Conservation (phyloP, 23 red algal species). For the Cyanidium caldarium region DNA sequence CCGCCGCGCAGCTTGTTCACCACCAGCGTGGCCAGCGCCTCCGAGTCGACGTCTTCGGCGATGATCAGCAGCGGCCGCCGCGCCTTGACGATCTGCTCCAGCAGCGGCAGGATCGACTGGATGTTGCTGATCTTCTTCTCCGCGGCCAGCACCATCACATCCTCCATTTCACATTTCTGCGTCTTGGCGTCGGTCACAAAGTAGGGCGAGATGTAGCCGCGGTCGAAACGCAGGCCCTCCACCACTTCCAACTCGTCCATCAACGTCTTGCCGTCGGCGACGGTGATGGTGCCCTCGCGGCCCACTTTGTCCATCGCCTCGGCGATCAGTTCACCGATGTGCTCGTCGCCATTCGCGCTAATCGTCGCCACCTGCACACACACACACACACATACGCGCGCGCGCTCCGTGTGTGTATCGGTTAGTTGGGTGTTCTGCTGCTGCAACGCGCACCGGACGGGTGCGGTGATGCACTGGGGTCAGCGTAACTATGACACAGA, state of each 20-base stretch:
- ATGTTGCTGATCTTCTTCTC: constrained; percentile 90
- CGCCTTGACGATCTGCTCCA: constrained; percentile 73
- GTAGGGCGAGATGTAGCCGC: constrained; percentile 91
- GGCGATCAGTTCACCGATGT: constrained; percentile 66
- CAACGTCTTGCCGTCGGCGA: constrained; percentile 89
- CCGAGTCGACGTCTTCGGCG: constrained; percentile 97
- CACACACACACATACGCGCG: not conserved
- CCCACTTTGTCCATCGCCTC: constrained; percentile 96
- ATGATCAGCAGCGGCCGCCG: constrained; percentile 82
- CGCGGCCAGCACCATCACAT: constrained; percentile 49
- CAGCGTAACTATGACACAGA: constrained; percentile 94
- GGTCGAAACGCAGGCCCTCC: constrained; percentile 93
- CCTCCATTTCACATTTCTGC: constrained; percentile 85
- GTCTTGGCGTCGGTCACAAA: constrained; percentile 94
- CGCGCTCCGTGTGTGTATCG: no score
- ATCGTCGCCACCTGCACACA: constrained; percentile 80
- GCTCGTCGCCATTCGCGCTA: constrained; percentile 78
- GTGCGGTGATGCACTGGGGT: no score
- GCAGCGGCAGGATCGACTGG: constrained; percentile 56
- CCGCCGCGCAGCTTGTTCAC: constrained; percentile 94
- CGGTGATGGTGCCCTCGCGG: constrained; percentile 91
- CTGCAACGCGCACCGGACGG: no score
- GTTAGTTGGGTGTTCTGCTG: no score
- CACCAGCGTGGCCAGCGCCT: constrained; percentile 93
- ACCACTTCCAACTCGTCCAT: constrained; percentile 87